phyloP scores from a whole-genome alignment of 352 stramenopile species.

The Phytopythium boreale region DNA sequence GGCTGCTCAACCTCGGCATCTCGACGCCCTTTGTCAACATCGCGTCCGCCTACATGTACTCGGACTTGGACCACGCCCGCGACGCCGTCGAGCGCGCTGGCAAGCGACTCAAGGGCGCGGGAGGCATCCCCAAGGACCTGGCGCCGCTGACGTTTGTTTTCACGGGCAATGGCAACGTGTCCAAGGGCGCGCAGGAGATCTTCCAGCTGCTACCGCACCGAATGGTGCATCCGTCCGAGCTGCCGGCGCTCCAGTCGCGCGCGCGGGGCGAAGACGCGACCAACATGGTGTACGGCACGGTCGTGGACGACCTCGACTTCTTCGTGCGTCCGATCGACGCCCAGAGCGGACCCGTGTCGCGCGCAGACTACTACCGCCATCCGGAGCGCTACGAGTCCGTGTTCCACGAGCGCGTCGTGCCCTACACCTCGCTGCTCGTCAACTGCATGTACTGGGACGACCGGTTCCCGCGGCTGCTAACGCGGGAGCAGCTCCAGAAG shows the following conservation, averaged over 20 bases:
- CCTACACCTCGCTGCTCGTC: slow-evolving; percentile 91
- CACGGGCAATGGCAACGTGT: slow-evolving; percentile 94
- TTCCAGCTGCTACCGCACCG: slow-evolving; percentile 94
- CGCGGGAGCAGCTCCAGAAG: slow-evolving; percentile 85
- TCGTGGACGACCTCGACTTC: slow-evolving; percentile 65
- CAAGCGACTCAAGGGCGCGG: slow-evolving; percentile 58
- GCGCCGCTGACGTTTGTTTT: slow-evolving; percentile 90
- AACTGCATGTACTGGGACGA: slow-evolving; percentile 98
- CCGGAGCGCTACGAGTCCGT: slow-evolving; percentile 87
- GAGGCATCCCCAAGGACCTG: slow-evolving; percentile 78
- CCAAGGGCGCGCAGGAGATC: slow-evolving; percentile 92
- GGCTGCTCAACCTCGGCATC: slow-evolving; percentile 90
- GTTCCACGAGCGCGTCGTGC: slow-evolving; percentile 90
- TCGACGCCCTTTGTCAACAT: slow-evolving; percentile 95
- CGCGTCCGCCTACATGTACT: slow-evolving; percentile 93
- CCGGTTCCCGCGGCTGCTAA: slow-evolving; percentile 91
- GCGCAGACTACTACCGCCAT: slow-evolving; percentile 90
- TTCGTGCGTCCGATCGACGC: slow-evolving; percentile 62
- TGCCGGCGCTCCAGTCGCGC: slow-evolving; percentile 64
- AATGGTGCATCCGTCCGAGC: slow-evolving; percentile 88
- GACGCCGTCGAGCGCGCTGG: slow-evolving; percentile 81
- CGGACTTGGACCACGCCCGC: slow-evolving; percentile 87
- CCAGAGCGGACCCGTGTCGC: slow-evolving; percentile 14
- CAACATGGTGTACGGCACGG: slow-evolving; percentile 70
- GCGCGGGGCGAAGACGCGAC: slow-evolving; percentile 25